These are phyloP conservation scores for Penstemon newberryi DNA, from an alignment of 257 asterid genomes.

Conservation along the genomic window DNA sequence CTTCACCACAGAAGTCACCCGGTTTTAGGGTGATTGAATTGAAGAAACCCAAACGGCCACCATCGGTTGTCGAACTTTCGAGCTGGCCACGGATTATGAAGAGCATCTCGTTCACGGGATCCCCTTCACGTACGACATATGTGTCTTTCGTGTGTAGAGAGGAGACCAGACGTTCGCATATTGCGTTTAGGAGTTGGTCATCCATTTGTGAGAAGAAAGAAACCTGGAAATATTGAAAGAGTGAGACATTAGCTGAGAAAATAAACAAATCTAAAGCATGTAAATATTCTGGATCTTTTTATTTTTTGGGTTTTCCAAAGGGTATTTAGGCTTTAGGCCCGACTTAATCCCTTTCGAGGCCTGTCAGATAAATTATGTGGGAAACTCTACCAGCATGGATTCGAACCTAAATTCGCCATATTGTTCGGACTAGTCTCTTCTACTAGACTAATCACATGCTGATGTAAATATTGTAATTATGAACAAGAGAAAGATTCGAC, in stretches of 20 bases:
- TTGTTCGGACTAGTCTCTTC: too few relatives aligned
- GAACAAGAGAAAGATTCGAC: conserved; percentile 18
- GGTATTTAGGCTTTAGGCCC: too few relatives aligned
- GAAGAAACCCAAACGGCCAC: conserved; percentile 82
- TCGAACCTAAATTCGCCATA: too few relatives aligned
- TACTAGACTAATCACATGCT: too few relatives aligned
- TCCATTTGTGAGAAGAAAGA: conserved; percentile 96
- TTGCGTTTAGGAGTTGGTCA: conserved; percentile 80
- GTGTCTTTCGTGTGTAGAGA: conserved; percentile 79
- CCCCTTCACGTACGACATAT: conserved; percentile 77
- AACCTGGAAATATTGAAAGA: conserved; percentile 40
- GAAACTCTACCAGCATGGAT: too few relatives aligned
- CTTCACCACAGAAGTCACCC: conserved; percentile 90
- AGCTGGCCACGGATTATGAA: conserved; percentile 85
- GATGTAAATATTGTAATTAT: background rate
- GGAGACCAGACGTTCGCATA: conserved; percentile 83
- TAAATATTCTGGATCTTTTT: background rate
- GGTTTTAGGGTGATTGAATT: conserved; percentile 69
- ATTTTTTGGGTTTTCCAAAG: too few relatives aligned
- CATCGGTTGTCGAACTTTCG: conserved; percentile 86
- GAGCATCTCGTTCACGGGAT: conserved; percentile 83
- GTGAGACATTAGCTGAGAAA: conserved; percentile 1
- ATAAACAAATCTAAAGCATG: background rate
- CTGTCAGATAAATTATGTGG: too few relatives aligned
- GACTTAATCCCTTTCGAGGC: too few relatives aligned